A percentile compares a stretch with the other conserved stretches of the same genome.
phyloP scores from a whole-genome alignment of 1,284 basidiomycete genomes.

The Moesziomyces sp. region DNA sequence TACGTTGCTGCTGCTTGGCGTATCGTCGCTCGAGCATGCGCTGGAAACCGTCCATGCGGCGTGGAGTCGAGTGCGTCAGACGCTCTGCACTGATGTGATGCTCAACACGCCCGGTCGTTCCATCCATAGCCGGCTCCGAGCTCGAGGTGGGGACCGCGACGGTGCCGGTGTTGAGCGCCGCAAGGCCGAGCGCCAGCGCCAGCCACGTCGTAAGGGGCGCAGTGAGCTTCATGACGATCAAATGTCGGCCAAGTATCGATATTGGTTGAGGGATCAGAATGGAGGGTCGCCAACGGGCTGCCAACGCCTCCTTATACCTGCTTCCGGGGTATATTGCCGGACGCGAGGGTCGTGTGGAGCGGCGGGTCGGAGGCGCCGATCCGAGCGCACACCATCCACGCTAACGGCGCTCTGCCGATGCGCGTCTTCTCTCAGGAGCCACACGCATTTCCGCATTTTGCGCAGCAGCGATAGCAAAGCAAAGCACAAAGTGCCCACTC shows the following conservation, averaged over 20 bases:
- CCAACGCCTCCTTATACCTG: too few species aligned
- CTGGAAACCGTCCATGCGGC: conserved; percentile 43
- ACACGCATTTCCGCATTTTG: conserved; percentile 12
- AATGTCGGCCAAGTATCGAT: not conserved
- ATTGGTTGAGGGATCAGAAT: not conserved
- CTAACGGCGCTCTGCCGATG: not conserved
- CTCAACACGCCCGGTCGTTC: not conserved
- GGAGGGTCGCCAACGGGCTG: too few species aligned
- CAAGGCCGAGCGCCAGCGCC: conserved; percentile 18
- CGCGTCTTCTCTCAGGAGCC: too few species aligned
- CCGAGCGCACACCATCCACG: not conserved
- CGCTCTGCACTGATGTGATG: conserved; percentile 37
- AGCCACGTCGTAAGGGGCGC: conserved; percentile 29
- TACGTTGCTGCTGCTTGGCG: conserved; percentile 23
- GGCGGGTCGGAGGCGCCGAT: not conserved
- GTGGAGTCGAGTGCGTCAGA: conserved; percentile 35
- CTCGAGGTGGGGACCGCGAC: conserved; percentile 15
- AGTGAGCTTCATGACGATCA: conserved; percentile 23
- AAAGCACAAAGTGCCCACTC: not conserved
- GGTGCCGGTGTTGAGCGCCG: conserved; percentile 3
- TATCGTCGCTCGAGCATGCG: conserved; percentile 39
- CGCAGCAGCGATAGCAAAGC: not conserved
- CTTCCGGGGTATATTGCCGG: not conserved
- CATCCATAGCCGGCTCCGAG: not conserved
- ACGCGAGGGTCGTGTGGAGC: not conserved